phyloP scores from a whole-genome alignment of 768 basidiomycete species.

The Clavulina sp. region DNA sequence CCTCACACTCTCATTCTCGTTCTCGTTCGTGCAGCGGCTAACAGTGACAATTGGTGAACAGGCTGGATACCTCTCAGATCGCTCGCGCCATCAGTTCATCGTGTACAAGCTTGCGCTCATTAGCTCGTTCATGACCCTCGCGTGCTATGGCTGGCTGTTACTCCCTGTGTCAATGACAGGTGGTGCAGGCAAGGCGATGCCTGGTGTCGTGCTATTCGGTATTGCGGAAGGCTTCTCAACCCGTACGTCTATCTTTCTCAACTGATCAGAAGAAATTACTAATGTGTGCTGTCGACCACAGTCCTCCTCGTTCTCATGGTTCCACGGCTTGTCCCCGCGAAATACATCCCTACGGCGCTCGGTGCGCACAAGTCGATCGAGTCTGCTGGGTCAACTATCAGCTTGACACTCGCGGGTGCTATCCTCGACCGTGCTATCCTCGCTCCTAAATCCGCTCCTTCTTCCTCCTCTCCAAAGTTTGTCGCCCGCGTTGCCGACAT shows the following conservation, averaged over 20 bases:
- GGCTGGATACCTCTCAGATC: conserved; percentile 52
- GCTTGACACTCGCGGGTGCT: conserved; percentile 56
- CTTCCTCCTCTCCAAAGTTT: conserved; percentile 5
- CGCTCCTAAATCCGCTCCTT: conserved; percentile 17
- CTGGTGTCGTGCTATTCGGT: conserved; percentile 43
- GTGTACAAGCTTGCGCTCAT: conserved; percentile 39
- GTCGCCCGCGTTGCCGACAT: background rate
- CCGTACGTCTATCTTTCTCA: conserved; percentile 24
- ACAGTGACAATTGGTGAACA: conserved; percentile 17
- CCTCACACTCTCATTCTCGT: background rate
- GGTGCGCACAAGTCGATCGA: conserved; percentile 70
- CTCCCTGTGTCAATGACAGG: conserved; percentile 39
- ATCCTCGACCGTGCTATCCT: conserved; percentile 31
- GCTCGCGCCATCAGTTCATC: conserved; percentile 35
- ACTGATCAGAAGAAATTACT: background rate
- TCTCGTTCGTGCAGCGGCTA: no score
- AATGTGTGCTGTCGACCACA: conserved; percentile 15
- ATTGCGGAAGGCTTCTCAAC: conserved; percentile 60
- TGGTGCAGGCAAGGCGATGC: conserved; percentile 40
- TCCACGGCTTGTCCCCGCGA: conserved; percentile 47
- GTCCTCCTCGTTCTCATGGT: conserved; percentile 62
- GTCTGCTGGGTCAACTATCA: conserved; percentile 53
- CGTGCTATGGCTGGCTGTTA: conserved; percentile 49
- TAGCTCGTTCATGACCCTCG: conserved; percentile 41
- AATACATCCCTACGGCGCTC: conserved; percentile 61